These are phyloP conservation scores for Lachancea nothofagi DNA, from an alignment of 805 yeast genomes.

Conservation along the genomic window DNA sequence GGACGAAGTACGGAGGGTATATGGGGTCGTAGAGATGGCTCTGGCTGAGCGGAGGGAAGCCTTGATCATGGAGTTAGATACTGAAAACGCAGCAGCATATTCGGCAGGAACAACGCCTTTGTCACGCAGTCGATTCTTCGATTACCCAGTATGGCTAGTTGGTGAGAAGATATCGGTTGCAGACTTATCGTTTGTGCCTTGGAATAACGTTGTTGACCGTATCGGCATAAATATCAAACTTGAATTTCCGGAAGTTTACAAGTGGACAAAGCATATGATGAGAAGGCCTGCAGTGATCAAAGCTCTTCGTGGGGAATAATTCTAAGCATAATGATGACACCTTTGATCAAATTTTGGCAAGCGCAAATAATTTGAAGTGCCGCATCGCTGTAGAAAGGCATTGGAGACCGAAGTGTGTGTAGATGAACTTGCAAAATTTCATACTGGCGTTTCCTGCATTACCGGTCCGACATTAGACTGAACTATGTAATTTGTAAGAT, in stretches of 20 bases:
- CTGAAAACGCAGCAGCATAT: constrained; percentile 81
- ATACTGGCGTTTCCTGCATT: neutral
- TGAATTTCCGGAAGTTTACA: constrained; percentile 92
- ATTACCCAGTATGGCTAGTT: constrained; percentile 92
- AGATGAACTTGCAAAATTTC: too few species aligned
- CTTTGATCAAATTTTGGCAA: neutral
- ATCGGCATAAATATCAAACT: constrained; percentile 81
- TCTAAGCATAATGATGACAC: neutral
- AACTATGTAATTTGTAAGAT: constrained; percentile 1
- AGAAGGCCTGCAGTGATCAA: constrained; percentile 85
- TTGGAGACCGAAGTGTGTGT: too few species aligned
- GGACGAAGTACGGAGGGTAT: constrained; percentile 88
- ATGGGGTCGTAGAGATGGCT: constrained; percentile 93
- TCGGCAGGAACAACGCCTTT: constrained; percentile 84
- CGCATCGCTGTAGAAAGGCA: neutral
- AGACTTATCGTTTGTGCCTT: constrained; percentile 87
- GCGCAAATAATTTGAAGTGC: neutral
- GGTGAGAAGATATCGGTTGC: constrained; percentile 82
- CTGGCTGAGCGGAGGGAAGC: constrained; percentile 90
- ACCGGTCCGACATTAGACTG: neutral
- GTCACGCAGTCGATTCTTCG: constrained; percentile 79
- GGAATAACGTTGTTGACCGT: constrained; percentile 94
- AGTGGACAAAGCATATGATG: constrained; percentile 96
- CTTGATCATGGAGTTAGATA: constrained; percentile 79
- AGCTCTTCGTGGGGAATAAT: constrained; percentile 68